Conservation (phyloP, 106 monocot genomes). For the Chionographis japonica region DNA sequence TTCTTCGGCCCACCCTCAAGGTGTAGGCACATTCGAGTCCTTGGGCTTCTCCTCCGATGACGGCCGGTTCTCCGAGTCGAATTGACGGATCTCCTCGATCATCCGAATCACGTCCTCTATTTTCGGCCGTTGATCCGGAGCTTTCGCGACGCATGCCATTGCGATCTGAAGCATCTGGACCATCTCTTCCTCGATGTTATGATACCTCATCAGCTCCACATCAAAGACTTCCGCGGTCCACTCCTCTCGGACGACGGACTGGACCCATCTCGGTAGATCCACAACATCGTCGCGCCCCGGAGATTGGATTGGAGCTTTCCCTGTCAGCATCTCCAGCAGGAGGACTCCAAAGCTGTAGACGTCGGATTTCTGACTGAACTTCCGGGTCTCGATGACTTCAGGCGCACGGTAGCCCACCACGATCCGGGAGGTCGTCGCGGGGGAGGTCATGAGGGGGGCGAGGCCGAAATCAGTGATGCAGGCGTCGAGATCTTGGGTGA, state of each 20-base stretch:
- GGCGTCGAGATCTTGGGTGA: conserved; percentile 38
- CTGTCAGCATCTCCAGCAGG: conserved; percentile 80
- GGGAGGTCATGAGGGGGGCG: conserved; percentile 39
- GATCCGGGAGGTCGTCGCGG: conserved; percentile 25
- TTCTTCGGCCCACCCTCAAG: too few relatives aligned
- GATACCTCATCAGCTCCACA: conserved; percentile 56
- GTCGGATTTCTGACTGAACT: conserved; percentile 71
- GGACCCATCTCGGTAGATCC: conserved; percentile 75
- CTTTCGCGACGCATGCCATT: conserved; percentile 63
- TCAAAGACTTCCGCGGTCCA: conserved; percentile 98
- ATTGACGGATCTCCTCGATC: conserved; percentile 54
- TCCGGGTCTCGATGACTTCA: conserved; percentile 50
- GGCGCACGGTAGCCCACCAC: conserved; percentile 70
- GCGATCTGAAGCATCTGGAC: conserved; percentile 88
- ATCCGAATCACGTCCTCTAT: conserved; percentile 68
- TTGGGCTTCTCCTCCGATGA: conserved; percentile 29
- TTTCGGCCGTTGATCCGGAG: conserved; percentile 60
- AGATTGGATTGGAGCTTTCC: conserved; percentile 64
- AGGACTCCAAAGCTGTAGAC: conserved; percentile 91
- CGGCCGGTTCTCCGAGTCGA: conserved; percentile 19
- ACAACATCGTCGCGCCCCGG: conserved; percentile 39
- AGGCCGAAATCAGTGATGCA: conserved; percentile 58
- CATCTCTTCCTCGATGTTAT: conserved; percentile 77
- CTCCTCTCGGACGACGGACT: conserved; percentile 80
- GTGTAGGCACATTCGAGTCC: conserved; percentile 9